Evolutionary conservation across 2,329 filamentous ascomycete species (phyloP), one percentile per base, ranked within the genome.

Genomic region (Exophiala oligosperma): DNA sequence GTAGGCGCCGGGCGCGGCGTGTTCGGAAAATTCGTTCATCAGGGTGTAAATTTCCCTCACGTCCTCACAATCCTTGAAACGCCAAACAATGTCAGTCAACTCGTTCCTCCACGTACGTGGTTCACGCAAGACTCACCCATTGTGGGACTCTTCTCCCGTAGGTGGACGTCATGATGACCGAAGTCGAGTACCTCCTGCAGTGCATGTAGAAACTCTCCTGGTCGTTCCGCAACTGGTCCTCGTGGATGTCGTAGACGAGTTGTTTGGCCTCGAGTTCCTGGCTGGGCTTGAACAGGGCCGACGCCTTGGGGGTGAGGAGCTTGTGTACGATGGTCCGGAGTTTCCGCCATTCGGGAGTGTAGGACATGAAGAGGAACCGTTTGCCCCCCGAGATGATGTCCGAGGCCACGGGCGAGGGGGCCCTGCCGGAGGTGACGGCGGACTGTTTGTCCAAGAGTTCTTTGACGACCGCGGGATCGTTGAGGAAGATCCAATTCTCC

Each of bases 221-320:
- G 23, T 48, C 44, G 44, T 29, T 43, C 40, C 40, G 17, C 44
- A 12, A 2, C 28, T 21, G 14, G 40, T 55, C 52, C 28, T 12
- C 14, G 37, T 40, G 40, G 11, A 80, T 59, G 54, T 79, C 76
- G 57, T 70, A 71, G 3, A 79, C 60, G 37, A 80, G 61, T 62
- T 79, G 74, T 62, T 76, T 79, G 0, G 71, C 68, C 65, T 80
- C 77, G 57, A 74, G 79, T 53, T 78, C 74, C 60, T 79, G 78
- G 41, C 69, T 73, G 2, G 77, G 76, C 40, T 72, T 68, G 56
- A 78, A 79, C 1, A 69, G 72, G 3, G 67, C 67, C 8, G 74
- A 74, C 54, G 71, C 71, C 21, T 63, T 69, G 9, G 68, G 67
- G 28, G 76, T 74, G 38, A 74, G 59, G 5, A 79, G 56, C 60